Conservation (phyloP, 352 stramenopile genomes). For the Peronospora tabacina region DNA sequence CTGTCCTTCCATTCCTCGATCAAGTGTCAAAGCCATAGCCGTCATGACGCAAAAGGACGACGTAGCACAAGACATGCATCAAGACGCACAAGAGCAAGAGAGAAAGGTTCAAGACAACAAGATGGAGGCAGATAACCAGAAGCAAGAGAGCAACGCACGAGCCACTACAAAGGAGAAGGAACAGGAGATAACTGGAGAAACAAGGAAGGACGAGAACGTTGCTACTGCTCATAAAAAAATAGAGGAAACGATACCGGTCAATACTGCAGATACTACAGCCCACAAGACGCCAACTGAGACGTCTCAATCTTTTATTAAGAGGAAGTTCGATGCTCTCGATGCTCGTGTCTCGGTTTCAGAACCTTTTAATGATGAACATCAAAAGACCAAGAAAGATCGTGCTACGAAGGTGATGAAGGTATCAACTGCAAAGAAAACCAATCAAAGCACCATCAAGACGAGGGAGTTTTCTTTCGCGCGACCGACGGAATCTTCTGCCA, state of each 20-base stretch:
- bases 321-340: slow-evolving; percentile 21
- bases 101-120: slow-evolving; percentile 9
- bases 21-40: neutral
- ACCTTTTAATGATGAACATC: slow-evolving; percentile 9
- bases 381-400: slow-evolving; percentile 23
- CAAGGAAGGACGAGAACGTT: neutral
- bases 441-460: slow-evolving; percentile 9
- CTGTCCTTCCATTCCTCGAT: slow-evolving; percentile 13
- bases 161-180: neutral
- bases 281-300: slow-evolving; percentile 5
- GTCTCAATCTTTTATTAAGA: slow-evolving; percentile 17
- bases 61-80: slow-evolving; percentile 1
- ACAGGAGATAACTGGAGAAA: neutral
- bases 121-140: slow-evolving; percentile 1
- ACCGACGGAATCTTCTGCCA: slow-evolving; percentile 26
- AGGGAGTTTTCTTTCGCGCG: slow-evolving; percentile 29
- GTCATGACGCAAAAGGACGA: slow-evolving; percentile 10
- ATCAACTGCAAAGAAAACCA: slow-evolving; percentile 6
- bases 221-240: neutral
- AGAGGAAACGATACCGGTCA: slow-evolving; percentile 2
- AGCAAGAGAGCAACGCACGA: neutral
- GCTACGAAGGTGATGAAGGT: slow-evolving; percentile 13
- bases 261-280: neutral
- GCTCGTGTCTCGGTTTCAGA: neutral
- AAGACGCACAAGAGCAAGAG: slow-evolving; percentile 1